Base-by-base conservation (phyloP, 805 yeast genomes). In the Sugiyamaella lignohabitans region DNA sequence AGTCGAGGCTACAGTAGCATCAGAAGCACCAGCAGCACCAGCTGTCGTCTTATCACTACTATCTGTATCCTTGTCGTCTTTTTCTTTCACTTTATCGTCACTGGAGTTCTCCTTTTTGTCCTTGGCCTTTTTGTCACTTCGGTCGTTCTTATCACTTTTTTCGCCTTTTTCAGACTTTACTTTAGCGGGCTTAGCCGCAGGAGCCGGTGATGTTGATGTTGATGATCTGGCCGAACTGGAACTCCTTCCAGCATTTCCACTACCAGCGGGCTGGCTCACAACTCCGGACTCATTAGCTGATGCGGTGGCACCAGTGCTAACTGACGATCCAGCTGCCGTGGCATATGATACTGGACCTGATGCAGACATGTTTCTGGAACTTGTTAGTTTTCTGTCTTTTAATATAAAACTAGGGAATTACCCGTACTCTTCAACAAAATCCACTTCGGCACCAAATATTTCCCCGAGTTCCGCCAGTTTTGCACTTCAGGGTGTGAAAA, bases 1-100 rank as follows among this genome's bases (percentile, higher is more conserved):
- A 51, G 55, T 53, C 43, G 63, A 65, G 50, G 63, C 59, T 23
- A 65, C 52, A 20, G 58, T 24, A 29, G 54, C 48, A 21, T 55
- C 38, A n/a, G n/a, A n/a, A 42, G 50, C 56, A 19, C 22, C 47
- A 24, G 53, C 38, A 20, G 32, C 42, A 37, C 30, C 30, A 27
- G 6, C 11, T 27, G 30, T 6, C 6, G 30, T 6, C 11, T 10
- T 17, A 16, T 35, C 20, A 8, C 10, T 14, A 8, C 10, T 14
- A 5, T 10, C 17, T 14, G 8, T 19, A 14, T 35, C 18, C 11
- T 17, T 19, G 14, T 16, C 21, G 21, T 16, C 18, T 10, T 35
- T 35, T 35, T 19, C 21, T 14, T 35, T 35, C 18, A 6, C 21
- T 35, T 35, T 35, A 34, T 41, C 35, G 17, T 40, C 30, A 29